Percentiles rank a stretch among this genome's conserved stretches.
These are phyloP conservation scores for Claviceps capensis DNA, from an alignment of 2,329 filamentous ascomycete genomes.

Conservation along the genomic window DNA sequence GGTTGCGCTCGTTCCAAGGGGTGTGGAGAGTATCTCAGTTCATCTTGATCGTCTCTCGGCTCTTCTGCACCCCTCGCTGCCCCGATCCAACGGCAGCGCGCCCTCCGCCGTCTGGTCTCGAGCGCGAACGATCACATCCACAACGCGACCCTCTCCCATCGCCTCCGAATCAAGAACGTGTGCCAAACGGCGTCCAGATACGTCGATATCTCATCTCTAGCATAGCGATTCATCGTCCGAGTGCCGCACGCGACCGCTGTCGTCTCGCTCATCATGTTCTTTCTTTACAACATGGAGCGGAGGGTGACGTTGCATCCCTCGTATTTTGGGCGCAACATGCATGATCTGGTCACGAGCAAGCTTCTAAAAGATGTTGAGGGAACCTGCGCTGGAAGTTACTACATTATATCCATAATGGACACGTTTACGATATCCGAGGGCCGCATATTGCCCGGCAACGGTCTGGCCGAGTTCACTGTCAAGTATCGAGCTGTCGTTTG, in stretches of 20 bases:
- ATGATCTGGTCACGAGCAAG: conserved; percentile 78
- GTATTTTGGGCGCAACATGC: conserved; percentile 90
- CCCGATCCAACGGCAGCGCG: neutral
- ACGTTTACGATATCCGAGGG: conserved; percentile 90
- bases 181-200: neutral
- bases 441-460: conserved; percentile 80
- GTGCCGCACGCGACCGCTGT: neutral
- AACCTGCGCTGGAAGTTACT: conserved; percentile 88
- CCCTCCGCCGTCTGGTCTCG: neutral
- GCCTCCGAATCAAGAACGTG: neutral
- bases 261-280: conserved; percentile 60
- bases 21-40: conserved; percentile 6
- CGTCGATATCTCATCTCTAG: neutral
- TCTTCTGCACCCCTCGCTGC: conserved; percentile 6
- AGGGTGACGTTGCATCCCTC: conserved; percentile 91
- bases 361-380: conserved; percentile 90
- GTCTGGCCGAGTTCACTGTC: conserved; percentile 87
- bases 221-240: neutral
- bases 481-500: conserved; percentile 93
- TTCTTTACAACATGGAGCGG: conserved; percentile 92
- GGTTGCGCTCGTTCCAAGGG: conserved; percentile 9
- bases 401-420: conserved; percentile 96
- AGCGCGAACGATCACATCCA: neutral
- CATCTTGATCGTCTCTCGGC: conserved; percentile 5
- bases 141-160: neutral